Evolutionary conservation across 768 basidiomycete species (phyloP), one percentile per base, ranked within the genome.

Genomic region (Amanita pallidorosea): DNA sequence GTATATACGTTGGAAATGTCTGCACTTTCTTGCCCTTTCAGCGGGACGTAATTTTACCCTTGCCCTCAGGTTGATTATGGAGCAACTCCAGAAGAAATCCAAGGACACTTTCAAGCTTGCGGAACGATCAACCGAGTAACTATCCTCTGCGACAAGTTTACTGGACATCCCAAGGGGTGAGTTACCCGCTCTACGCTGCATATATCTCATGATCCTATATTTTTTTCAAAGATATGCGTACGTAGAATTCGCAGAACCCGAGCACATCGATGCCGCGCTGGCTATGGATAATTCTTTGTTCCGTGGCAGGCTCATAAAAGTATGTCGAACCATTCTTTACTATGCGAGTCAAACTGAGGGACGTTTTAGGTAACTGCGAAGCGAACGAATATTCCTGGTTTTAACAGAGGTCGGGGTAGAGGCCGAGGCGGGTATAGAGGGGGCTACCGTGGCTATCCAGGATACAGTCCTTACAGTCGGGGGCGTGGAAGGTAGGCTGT

Each of bases 141-240:
- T 1, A 99, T 99, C 61, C 82, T 99, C 25, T 98, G 95, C 67
- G 96, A 99, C 78, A 98, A 98, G 71, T 98, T 95, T 68, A 98
- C 95, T 20, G 96, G 96, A 44, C 94, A 97, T 70, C 95, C 96
- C 43, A 97, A 97, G 80, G 96, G 96, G 93, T 93, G 56, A 46
- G 63, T 57, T 3, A 7, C 27, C 12, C 11, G 18, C n/a, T 25
- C 52, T 50, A 53, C n/a, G 41, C 37, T 23, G 3, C 44, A 38
- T 23, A 25, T 22, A n/a, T 49, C 45, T 42, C 37, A 40, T 27
- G 50, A 49, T 45, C 44, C 7, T 33, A 23, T 58, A 5, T 33
- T 13, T 13, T 13, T 12, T 33, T 37, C n/a, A 22, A 51, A 97
- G 94, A 46, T 99, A 88, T 70, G 95, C 95, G 48, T 99, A 99